These are phyloP conservation scores for Colletotrichum theobromicola DNA, from an alignment of 2,329 filamentous ascomycete genomes.

Conservation along the genomic window DNA sequence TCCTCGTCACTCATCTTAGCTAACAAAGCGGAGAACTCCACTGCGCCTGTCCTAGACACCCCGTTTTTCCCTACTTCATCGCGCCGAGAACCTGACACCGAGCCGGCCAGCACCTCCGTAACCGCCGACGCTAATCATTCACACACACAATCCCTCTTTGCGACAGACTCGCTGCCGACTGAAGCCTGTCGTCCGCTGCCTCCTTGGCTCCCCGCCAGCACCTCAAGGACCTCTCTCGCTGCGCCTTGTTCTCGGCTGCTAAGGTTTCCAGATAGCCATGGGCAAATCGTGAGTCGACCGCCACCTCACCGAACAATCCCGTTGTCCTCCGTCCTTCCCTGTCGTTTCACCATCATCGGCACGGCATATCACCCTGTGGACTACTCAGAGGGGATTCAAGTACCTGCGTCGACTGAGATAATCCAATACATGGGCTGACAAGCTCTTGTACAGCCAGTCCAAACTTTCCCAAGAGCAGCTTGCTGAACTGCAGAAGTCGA, in stretches of 20 bases:
- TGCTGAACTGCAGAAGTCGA: conserved; percentile 92
- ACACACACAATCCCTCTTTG: neutral
- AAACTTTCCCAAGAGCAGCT: conserved; percentile 98
- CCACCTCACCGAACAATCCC: neutral
- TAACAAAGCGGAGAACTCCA: neutral
- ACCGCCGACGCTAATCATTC: neutral
- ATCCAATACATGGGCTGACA: neutral
- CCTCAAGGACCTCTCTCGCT: neutral
- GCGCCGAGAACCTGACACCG: neutral
- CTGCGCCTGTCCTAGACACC: neutral
- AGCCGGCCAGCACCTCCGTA: neutral
- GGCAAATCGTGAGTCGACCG: conserved; percentile 50
- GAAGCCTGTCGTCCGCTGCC: neutral
- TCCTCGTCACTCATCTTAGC: neutral
- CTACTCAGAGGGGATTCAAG: neutral
- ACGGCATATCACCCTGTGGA: neutral
- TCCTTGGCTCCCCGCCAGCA: neutral
- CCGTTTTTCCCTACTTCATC: neutral
- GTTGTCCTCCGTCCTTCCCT: neutral
- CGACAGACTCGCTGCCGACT: neutral
- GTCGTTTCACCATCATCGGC: neutral
- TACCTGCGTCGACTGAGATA: neutral
- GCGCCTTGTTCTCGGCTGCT: neutral
- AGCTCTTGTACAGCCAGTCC: conserved; percentile 77
- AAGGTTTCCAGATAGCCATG: conserved; percentile 33